Conservation (phyloP, 352 stramenopile genomes). For the Pythium plurisporium region DNA sequence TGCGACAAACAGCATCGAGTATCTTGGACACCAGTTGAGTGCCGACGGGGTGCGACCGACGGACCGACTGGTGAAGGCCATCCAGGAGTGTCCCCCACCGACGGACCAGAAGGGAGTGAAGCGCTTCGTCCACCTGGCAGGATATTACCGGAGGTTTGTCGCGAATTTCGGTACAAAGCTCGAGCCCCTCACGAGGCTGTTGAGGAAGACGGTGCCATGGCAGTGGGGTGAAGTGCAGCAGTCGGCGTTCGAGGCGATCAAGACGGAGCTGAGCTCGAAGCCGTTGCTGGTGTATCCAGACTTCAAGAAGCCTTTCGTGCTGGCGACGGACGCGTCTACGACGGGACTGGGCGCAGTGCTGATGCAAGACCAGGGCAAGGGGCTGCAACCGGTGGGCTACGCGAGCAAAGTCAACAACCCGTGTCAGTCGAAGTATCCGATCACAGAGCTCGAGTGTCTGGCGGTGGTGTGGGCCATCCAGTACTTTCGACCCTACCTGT, state of each 20-base stretch:
- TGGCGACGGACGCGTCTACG: conserved; percentile 22
- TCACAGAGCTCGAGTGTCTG: conserved; percentile 27
- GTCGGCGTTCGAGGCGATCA: conserved; percentile 17
- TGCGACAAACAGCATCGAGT: conserved; percentile 11
- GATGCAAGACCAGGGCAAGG: conserved; percentile 18
- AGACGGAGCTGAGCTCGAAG: background rate
- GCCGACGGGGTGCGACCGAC: conserved; percentile 8
- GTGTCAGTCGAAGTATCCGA: conserved; percentile 17
- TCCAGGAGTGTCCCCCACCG: conserved; percentile 3
- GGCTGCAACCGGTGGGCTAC: conserved; percentile 16
- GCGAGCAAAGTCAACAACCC: conserved; percentile 20
- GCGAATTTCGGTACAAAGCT: conserved; percentile 11
- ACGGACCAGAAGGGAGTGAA: conserved; percentile 2
- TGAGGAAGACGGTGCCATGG: conserved; percentile 16
- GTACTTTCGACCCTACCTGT: conserved; percentile 22
- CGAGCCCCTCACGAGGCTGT: conserved; percentile 17
- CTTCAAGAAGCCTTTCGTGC: conserved; percentile 23
- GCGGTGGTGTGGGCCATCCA: conserved; percentile 25
- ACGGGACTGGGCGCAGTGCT: conserved; percentile 17
- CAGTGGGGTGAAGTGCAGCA: conserved; percentile 18
- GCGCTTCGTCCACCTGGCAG: conserved; percentile 18
- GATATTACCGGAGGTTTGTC: background rate
- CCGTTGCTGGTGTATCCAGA: conserved; percentile 24
- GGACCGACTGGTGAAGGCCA: background rate
- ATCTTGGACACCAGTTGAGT: conserved; percentile 24